Conservation (phyloP, 371 early-diverging fungal species). For the Mucor sp. region DNA sequence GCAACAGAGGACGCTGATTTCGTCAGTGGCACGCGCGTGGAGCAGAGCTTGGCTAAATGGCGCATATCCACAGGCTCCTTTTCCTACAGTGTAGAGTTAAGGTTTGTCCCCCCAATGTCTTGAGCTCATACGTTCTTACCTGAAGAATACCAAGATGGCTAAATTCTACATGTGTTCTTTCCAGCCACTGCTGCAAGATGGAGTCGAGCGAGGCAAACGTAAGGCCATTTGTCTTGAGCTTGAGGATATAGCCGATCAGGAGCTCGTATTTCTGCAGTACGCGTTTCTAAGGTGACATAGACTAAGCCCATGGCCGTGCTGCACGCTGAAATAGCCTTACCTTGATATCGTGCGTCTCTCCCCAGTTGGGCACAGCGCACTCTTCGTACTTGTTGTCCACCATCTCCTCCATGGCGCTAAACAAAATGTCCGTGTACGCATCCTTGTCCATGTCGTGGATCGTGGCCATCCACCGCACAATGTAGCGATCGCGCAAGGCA, state of each 20-base stretch:
- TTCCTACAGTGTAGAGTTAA: constrained; percentile 19
- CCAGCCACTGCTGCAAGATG: constrained; percentile 47
- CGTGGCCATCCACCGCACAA: constrained; percentile 39
- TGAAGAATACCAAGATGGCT: constrained; percentile 29
- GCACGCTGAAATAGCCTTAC: constrained; percentile 6
- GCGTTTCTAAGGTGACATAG: constrained; percentile 24
- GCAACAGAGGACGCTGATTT: not conserved
- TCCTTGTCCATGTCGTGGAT: constrained; percentile 42
- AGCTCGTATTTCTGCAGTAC: constrained; percentile 41
- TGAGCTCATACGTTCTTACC: constrained; percentile 11
- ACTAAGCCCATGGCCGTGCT: not conserved
- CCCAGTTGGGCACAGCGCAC: constrained; percentile 28
- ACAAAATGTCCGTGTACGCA: constrained; percentile 33
- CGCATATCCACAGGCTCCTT: constrained; percentile 36
- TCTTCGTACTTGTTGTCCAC: constrained; percentile 37
- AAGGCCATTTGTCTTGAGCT: constrained; percentile 41
- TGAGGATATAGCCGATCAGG: constrained; percentile 41
- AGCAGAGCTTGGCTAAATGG: constrained; percentile 36
- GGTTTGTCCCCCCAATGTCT: too few relatives aligned
- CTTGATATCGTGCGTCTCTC: constrained; percentile 23
- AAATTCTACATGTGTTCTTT: constrained; percentile 35
- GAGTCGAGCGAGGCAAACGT: constrained; percentile 43
- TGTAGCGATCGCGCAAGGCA: constrained; percentile 43
- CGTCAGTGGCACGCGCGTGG: constrained; percentile 9
- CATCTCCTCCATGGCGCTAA: constrained; percentile 36